Evolutionary conservation across 495 filamentous ascomycete species (phyloP).

Genomic region (Terfezia boudieri): DNA sequence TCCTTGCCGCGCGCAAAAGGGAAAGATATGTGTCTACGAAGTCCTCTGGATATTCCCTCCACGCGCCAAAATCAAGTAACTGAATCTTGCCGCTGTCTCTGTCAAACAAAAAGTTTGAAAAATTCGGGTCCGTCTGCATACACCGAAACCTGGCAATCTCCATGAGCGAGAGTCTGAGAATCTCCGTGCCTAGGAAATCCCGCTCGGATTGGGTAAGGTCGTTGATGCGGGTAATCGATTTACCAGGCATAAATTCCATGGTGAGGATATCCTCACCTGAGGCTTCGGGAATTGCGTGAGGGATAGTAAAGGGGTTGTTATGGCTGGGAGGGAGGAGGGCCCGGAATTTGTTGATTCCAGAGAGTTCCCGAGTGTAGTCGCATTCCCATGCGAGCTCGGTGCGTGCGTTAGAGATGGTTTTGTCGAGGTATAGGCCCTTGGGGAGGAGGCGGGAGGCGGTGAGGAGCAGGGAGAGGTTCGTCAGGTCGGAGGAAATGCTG

Average conservation of each 20-base stretch:
- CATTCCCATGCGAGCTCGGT: conserved; percentile 90
- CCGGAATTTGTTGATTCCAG: conserved; percentile 44
- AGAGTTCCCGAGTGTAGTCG: conserved; percentile 75
- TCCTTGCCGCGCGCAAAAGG: conserved; percentile 55
- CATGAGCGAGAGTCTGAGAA: conserved; percentile 76
- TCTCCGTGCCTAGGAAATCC: conserved; percentile 84
- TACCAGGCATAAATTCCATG: conserved; percentile 72
- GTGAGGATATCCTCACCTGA: conserved; percentile 75
- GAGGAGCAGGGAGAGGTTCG: conserved; percentile 73
- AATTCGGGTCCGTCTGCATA: conserved; percentile 99
- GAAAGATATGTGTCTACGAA: conserved; percentile 62
- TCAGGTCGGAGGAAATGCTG: conserved; percentile 86
- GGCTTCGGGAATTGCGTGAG: conserved; percentile 52
- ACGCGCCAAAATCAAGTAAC: conserved; percentile 88
- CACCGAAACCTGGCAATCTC: conserved; percentile 85
- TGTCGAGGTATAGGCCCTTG: conserved; percentile 80
- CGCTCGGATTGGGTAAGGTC: conserved; percentile 55
- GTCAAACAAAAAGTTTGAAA: conserved; percentile 99
- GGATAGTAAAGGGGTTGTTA: conserved; percentile 50
- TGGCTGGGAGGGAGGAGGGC: conserved; percentile 39
- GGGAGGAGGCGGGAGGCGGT: conserved; percentile 75
- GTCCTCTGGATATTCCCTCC: conserved; percentile 53
- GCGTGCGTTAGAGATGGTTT: conserved; percentile 93
- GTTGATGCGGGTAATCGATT: conserved; percentile 63
- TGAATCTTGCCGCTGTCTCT: conserved; percentile 47